These are phyloP conservation scores for Arthrobotrys megalospora DNA, from an alignment of 2,329 filamentous ascomycete genomes.

Conservation along the genomic window DNA sequence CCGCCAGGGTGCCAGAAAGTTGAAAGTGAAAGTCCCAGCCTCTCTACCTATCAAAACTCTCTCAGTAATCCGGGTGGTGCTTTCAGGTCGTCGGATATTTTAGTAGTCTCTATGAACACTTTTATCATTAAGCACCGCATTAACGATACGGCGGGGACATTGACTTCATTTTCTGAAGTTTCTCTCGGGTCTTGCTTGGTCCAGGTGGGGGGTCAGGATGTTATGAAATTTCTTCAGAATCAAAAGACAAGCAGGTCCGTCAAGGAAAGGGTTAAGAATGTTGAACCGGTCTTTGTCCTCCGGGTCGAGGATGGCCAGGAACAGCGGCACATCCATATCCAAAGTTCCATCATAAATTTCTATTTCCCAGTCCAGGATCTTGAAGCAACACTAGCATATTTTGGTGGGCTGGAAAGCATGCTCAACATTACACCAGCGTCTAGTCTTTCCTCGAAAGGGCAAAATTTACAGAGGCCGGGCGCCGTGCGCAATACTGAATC, in stretches of 20 bases:
- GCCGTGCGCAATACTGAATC: constrained; percentile 70
- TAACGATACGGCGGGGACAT: constrained; percentile 73
- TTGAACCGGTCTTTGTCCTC: constrained; percentile 28
- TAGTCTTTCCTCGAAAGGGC: constrained; percentile 65
- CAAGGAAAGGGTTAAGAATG: background rate
- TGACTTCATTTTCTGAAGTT: constrained; percentile 74
- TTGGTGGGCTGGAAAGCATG: constrained; percentile 92
- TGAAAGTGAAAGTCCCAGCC: background rate
- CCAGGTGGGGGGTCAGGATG: constrained; percentile 36
- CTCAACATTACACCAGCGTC: constrained; percentile 74
- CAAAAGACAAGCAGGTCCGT: background rate
- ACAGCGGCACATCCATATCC: constrained; percentile 74
- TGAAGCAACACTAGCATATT: constrained; percentile 88
- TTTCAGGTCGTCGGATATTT: constrained; percentile 16
- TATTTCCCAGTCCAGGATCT: constrained; percentile 83
- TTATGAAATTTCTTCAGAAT: constrained; percentile 33
- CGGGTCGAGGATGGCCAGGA: constrained; percentile 71
- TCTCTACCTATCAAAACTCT: background rate
- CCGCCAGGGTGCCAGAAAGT: background rate
- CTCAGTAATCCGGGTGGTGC: background rate
- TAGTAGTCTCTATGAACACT: constrained; percentile 22
- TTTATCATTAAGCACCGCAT: constrained; percentile 23
- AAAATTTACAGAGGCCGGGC: constrained; percentile 70
- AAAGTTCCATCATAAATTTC: constrained; percentile 82
- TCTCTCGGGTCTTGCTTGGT: constrained; percentile 74